A percentile compares a stretch with the other conserved stretches of the same genome.
Conservation (phyloP, 371 early-diverging fungal genomes). For the Apophysomyces ossiformis region DNA sequence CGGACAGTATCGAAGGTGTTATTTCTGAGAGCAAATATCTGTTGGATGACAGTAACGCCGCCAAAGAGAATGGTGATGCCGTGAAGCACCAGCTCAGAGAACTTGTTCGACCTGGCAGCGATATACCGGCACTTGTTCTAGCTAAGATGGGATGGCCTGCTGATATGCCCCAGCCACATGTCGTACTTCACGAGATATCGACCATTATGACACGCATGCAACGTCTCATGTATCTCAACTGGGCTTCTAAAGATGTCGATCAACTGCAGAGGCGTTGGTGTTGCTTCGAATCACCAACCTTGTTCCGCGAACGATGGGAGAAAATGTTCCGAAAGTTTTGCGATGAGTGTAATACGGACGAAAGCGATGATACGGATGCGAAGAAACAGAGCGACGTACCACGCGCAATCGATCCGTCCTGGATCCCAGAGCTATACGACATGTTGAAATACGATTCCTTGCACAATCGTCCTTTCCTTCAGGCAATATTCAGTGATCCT, state of each 20-base stretch:
- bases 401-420: slow-evolving; percentile 69
- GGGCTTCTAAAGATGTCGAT: slow-evolving; percentile 59
- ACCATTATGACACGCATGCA: slow-evolving; percentile 70
- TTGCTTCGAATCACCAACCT: slow-evolving; percentile 74
- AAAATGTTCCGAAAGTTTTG: slow-evolving; percentile 91
- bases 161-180: slow-evolving; percentile 65
- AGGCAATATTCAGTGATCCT: slow-evolving; percentile 62
- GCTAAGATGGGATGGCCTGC: slow-evolving; percentile 58
- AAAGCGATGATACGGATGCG: slow-evolving; percentile 38
- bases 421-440: slow-evolving; percentile 93
- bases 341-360: slow-evolving; percentile 59
- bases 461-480: slow-evolving; percentile 88
- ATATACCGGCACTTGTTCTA: slow-evolving; percentile 46
- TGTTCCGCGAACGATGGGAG: slow-evolving; percentile 95
- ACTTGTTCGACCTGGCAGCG: slow-evolving; percentile 58
- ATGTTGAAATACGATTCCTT: slow-evolving; percentile 95
- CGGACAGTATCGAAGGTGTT: slow-evolving; percentile 60
- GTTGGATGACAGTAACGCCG: slow-evolving; percentile 93
- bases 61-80: slow-evolving; percentile 90
- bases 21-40: slow-evolving; percentile 85
- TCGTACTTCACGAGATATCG: slow-evolving; percentile 73
- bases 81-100: slow-evolving; percentile 77
- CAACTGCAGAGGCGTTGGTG: slow-evolving; percentile 77
- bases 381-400: slow-evolving; percentile 18
- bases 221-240: slow-evolving; percentile 81